These are phyloP conservation scores for Annona squamosa DNA, from an alignment of 164 flowering plant species.

Conservation along the genomic window DNA sequence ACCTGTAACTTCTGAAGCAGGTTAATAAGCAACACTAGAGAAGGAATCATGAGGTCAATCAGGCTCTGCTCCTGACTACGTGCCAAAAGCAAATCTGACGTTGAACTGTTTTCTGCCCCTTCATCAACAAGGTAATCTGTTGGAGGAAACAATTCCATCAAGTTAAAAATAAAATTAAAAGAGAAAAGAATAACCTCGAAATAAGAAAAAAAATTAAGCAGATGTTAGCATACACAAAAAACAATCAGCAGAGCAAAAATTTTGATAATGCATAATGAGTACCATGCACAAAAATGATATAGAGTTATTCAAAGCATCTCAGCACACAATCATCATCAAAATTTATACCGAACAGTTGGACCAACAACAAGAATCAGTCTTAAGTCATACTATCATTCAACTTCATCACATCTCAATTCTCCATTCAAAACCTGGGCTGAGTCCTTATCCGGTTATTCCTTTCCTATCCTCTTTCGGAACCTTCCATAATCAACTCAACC, in stretches of 20 bases:
- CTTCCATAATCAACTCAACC: too few relatives aligned
- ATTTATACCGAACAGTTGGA: too few relatives aligned
- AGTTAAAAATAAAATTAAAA: neutral
- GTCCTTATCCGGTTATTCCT: too few relatives aligned
- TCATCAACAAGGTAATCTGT: conserved; percentile 98
- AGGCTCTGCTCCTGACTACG: conserved; percentile 86
- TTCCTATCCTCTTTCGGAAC: too few relatives aligned
- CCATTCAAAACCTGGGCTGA: too few relatives aligned
- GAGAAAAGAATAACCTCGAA: neutral
- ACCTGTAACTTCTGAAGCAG: conserved; percentile 86
- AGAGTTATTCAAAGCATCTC: neutral
- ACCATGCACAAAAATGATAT: neutral
- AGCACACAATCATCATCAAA: too few relatives aligned
- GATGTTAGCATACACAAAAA: too few relatives aligned
- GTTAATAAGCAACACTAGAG: conserved; percentile 54
- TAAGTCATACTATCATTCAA: too few relatives aligned
- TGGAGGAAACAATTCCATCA: conserved; percentile 12
- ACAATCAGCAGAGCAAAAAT: neutral
- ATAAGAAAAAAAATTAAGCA: neutral
- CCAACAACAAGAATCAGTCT: too few relatives aligned
- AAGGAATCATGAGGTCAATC: conserved; percentile 78
- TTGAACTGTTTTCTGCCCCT: conserved; percentile 82
- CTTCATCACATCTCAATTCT: too few relatives aligned
- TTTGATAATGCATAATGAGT: neutral
- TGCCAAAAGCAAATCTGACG: conserved; percentile 78